phyloP scores from a whole-genome alignment of 176 grass and related monocot species.

The Paspalum notatum region DNA sequence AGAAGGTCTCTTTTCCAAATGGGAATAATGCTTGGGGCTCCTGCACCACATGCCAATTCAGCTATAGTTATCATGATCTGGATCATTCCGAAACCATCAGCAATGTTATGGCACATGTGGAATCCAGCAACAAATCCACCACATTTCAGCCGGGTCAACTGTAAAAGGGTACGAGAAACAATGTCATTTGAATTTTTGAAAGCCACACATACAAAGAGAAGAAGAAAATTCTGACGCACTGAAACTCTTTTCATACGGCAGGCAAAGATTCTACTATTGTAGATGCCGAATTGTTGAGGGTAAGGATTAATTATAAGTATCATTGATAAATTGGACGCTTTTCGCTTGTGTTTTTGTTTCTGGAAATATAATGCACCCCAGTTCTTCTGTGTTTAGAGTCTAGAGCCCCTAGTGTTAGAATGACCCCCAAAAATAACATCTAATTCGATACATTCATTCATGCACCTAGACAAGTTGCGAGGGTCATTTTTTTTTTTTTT shows the following conservation, averaged over 20 bases:
- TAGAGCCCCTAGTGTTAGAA: neutral
- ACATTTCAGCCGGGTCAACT: no score
- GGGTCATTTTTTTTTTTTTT: neutral
- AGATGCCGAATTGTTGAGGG: neutral
- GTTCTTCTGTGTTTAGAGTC: neutral
- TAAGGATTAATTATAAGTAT: neutral
- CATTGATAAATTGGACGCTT: neutral
- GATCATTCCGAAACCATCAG: no score
- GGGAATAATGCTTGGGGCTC: slow-evolving; percentile 17
- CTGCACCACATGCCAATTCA: slow-evolving; percentile 35
- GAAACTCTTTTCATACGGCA: neutral
- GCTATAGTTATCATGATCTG: no score
- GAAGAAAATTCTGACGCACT: neutral
- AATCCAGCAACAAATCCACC: no score
- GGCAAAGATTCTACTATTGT: neutral
- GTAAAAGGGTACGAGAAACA: neutral
- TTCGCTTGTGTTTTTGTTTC: neutral
- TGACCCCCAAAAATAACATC: neutral
- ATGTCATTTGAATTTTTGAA: neutral
- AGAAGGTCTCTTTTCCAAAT: slow-evolving; percentile 55
- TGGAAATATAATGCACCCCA: no score
- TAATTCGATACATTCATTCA: no score
- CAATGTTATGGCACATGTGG: no score
- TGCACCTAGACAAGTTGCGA: neutral
- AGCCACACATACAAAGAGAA: neutral